Evolutionary conservation across 164 flowering plant genomes (phyloP).

Genomic region (Nymphaea colorata): DNA sequence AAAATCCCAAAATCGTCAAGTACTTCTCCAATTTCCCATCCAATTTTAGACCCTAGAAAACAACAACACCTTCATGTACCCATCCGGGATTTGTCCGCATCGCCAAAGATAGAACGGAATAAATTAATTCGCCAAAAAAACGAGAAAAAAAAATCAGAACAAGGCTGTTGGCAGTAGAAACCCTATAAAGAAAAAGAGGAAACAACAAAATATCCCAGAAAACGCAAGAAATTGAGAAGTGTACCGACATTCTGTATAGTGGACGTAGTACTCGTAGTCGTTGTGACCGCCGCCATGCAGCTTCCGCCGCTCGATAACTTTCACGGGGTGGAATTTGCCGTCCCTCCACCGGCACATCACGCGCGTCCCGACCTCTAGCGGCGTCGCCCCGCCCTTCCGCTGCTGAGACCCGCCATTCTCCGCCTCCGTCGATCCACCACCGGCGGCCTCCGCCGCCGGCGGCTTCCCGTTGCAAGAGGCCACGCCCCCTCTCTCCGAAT

Average conservation of each 20-base stretch:
- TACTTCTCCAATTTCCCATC: no score
- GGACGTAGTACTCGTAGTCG: conserved; percentile 93
- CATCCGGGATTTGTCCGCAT: no score
- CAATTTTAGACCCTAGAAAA: no score
- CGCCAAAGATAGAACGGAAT: no score
- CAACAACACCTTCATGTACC: no score
- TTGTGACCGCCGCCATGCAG: conserved; percentile 21
- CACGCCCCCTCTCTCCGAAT: neutral
- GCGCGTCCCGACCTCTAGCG: conserved; percentile 87
- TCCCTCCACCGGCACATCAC: conserved; percentile 98
- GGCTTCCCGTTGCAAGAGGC: neutral
- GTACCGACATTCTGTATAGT: conserved; percentile 78
- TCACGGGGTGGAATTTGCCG: conserved; percentile 77
- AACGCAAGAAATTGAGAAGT: neutral
- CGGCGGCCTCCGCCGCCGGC: neutral
- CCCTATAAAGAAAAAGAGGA: neutral
- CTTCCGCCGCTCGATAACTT: conserved; percentile 84
- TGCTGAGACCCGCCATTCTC: neutral
- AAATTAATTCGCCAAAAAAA: no score
- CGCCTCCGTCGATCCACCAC: neutral
- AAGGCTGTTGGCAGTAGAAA: no score
- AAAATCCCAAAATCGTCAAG: no score
- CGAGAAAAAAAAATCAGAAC: no score
- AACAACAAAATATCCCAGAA: neutral
- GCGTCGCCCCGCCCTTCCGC: conserved; percentile 8